A percentile compares a stretch with the other conserved stretches of the same genome.
Conservation (phyloP, 2,329 filamentous ascomycete genomes). For the Chrysoporthe deuterocubensis region DNA sequence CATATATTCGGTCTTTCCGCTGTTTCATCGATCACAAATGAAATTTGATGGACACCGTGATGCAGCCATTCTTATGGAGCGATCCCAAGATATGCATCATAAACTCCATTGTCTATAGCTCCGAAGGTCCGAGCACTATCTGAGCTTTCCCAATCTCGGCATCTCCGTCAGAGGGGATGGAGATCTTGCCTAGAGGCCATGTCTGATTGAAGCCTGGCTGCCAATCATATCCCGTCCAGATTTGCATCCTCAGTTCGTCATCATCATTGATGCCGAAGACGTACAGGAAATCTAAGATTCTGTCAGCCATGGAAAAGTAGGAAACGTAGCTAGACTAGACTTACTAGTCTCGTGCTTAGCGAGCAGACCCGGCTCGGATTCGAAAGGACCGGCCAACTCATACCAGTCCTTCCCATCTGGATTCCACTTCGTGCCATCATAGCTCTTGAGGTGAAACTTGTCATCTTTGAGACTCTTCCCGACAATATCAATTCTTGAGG, state of each 20-base stretch:
- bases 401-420: conserved; percentile 5
- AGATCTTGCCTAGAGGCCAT: not conserved
- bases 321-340: not conserved
- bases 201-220: conserved; percentile 11
- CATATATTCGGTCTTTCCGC: not conserved
- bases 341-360: not conserved
- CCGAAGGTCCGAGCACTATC: not conserved
- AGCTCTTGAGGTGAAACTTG: conserved; percentile 13
- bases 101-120: not conserved
- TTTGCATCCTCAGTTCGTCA: conserved; percentile 4
- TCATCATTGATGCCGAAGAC: conserved; percentile 7
- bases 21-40: not conserved
- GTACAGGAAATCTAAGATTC: conserved; percentile 6
- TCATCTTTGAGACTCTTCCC: not conserved
- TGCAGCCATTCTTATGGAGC: not conserved
- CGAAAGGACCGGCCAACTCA: conserved; percentile 4
- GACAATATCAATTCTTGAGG: conserved; percentile 4
- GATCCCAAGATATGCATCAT: not conserved
- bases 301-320: not conserved
- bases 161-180: not conserved
- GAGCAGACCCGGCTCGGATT: conserved; percentile 7
- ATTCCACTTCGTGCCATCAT: conserved; percentile 7
- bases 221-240: conserved; percentile 16
- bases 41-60: not conserved
- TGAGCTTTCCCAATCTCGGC: not conserved